Conservation (phyloP, 1,139 yeast genomes). For the Candida tetrigidarum region DNA sequence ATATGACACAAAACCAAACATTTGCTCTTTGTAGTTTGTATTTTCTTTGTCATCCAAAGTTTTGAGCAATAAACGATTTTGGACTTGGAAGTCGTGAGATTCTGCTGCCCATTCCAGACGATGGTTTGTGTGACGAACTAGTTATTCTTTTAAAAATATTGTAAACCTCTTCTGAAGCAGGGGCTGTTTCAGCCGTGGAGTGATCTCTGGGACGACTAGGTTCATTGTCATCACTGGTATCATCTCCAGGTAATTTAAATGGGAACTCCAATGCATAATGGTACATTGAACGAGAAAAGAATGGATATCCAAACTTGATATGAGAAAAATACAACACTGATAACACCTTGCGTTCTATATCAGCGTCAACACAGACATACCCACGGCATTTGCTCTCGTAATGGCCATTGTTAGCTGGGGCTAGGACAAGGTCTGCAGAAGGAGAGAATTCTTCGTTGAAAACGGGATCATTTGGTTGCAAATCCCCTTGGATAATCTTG, state of each 20-base stretch:
- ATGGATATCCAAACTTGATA: constrained; percentile 23
- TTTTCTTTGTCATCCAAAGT: not conserved
- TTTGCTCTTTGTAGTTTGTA: too few species aligned
- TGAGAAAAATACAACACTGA: constrained; percentile 19
- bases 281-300: constrained; percentile 22
- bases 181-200: constrained; percentile 5
- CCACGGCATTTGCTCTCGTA: constrained; percentile 18
- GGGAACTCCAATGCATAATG: constrained; percentile 25
- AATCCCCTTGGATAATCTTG: constrained; percentile 7
- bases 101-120: constrained; percentile 1
- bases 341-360: constrained; percentile 5
- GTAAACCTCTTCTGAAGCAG: constrained; percentile 1
- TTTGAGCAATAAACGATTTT: constrained; percentile 3
- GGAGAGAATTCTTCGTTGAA: constrained; percentile 19
- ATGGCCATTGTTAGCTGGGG: constrained; percentile 15
- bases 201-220: not conserved
- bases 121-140: not conserved
- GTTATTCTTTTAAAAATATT: constrained; percentile 3
- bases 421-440: constrained; percentile 20
- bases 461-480: constrained; percentile 10
- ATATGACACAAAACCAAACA: constrained; percentile 5
- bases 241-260: constrained; percentile 22
- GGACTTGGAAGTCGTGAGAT: constrained; percentile 7
- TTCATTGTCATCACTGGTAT: not conserved
- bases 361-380: constrained; percentile 16